Evolutionary conservation across 768 basidiomycete species (phyloP), one percentile per base, ranked within the genome.

Genomic region (Boletus insuetus): DNA sequence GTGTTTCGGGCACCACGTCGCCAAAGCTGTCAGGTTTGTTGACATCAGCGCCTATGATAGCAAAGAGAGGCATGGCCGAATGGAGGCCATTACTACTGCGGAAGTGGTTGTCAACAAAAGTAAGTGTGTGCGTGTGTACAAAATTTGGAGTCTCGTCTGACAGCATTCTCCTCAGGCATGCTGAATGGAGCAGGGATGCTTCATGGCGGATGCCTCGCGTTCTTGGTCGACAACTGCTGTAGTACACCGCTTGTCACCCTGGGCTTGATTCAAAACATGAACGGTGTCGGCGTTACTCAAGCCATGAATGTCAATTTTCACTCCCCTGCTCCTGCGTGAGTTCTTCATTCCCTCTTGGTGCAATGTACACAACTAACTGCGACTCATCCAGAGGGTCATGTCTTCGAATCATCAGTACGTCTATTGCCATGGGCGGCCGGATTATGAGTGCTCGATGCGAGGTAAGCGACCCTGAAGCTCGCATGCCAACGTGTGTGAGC

Each of bases 281-380:
- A 89, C 53, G 87, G 86, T 3, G 87, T 89, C 13, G 87, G 87
- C 12, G 87, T 89, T 19, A 89, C 85, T 4, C 85, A 88, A 67
- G 79, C 81, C 11, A 80, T 88, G 81, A 84, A 83, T 57, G 75
- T 89, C 24, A 68, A 81, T 31, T 89, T 86, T 69, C 87, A 87
- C 64, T 77, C 87, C 16, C 86, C 87, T 12, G 86, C 84, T 4
- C 75, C 83, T 4, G 64, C 75, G 86, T 85, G 66, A 72, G 84
- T 74, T 12, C 34, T 26, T 42, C 26, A 16, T 35, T 41, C 39
- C 41, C 55, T 54, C 32, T 26, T 5, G 3, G n/a, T 37, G 47
- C 39, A 51, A 40, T 58, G 14, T 41, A 60, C 43, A 34, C 31
- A 34, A 49, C 58, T 54, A 13, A 60, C 34, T 2, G 34, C 17